phyloP scores from a whole-genome alignment of 2,329 filamentous ascomycete genomes.

The Fusarium compactum region DNA sequence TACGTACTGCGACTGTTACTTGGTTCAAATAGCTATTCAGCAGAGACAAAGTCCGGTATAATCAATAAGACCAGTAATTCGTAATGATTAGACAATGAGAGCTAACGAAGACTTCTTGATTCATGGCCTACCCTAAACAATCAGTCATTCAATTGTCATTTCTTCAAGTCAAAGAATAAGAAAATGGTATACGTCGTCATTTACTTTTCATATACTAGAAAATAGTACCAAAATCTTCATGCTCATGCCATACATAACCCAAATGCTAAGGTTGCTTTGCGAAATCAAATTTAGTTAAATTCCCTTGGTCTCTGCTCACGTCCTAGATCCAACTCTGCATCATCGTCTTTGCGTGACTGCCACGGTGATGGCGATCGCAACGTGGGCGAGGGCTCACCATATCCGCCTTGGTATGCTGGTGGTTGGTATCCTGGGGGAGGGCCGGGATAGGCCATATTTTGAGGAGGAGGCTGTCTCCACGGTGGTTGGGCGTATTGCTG shows the following conservation, averaged over 20 bases:
- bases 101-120: too few species aligned
- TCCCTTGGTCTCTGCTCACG: slow-evolving; percentile 51
- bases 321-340: slow-evolving; percentile 50
- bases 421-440: slow-evolving; percentile 52
- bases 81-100: too few species aligned
- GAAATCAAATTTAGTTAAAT: slow-evolving; percentile 40
- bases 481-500: slow-evolving; percentile 48
- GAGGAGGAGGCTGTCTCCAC: slow-evolving; percentile 47
- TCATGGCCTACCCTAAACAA: slow-evolving; percentile 6
- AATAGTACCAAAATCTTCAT: neutral
- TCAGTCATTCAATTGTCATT: neutral
- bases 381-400: slow-evolving; percentile 47
- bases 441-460: slow-evolving; percentile 42
- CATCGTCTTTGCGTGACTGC: slow-evolving; percentile 48
- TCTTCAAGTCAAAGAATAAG: neutral
- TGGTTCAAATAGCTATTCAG: neutral
- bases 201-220: neutral
- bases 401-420: slow-evolving; percentile 49
- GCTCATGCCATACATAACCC: neutral
- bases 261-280: slow-evolving; percentile 39
- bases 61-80: neutral
- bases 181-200: neutral
- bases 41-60: neutral
- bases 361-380: slow-evolving; percentile 47
- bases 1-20: slow-evolving; percentile 58